These are phyloP conservation scores for Metschnikowia hibisci DNA, from an alignment of 805 yeast genomes.

Conservation along the genomic window DNA sequence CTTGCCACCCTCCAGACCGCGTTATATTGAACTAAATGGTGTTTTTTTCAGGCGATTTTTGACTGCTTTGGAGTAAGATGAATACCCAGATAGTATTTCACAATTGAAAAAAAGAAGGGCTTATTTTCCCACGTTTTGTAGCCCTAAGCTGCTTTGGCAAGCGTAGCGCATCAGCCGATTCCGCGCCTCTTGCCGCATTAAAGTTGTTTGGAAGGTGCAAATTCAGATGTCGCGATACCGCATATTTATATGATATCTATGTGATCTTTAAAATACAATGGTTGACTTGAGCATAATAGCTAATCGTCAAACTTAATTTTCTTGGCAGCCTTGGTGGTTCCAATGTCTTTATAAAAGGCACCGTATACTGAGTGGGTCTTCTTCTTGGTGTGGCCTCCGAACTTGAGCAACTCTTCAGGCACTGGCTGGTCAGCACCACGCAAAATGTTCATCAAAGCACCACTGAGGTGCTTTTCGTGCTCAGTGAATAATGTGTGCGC, in stretches of 20 bases:
- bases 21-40: no score
- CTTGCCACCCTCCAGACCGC: no score
- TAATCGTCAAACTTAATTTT: slow-evolving; percentile 73
- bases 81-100: no score
- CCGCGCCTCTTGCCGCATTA: background rate
- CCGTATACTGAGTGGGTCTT: slow-evolving; percentile 98
- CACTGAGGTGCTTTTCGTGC: slow-evolving; percentile 92
- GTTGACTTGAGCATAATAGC: background rate
- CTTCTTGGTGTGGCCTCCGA: slow-evolving; percentile 97
- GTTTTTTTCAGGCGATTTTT: no score
- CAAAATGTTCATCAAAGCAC: slow-evolving; percentile 87
- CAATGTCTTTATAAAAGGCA: slow-evolving; percentile 93
- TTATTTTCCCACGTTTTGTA: no score
- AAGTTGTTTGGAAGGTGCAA: background rate
- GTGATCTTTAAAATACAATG: background rate
- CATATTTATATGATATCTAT: background rate
- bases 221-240: background rate
- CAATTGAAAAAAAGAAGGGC: no score
- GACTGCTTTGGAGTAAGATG: no score
- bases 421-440: slow-evolving; percentile 94
- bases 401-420: slow-evolving; percentile 90
- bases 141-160: no score
- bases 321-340: slow-evolving; percentile 75
- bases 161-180: background rate
- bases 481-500: slow-evolving; percentile 96